phyloP scores from a whole-genome alignment of 2,329 filamentous ascomycete species.

The Hypoxylon sp. region DNA sequence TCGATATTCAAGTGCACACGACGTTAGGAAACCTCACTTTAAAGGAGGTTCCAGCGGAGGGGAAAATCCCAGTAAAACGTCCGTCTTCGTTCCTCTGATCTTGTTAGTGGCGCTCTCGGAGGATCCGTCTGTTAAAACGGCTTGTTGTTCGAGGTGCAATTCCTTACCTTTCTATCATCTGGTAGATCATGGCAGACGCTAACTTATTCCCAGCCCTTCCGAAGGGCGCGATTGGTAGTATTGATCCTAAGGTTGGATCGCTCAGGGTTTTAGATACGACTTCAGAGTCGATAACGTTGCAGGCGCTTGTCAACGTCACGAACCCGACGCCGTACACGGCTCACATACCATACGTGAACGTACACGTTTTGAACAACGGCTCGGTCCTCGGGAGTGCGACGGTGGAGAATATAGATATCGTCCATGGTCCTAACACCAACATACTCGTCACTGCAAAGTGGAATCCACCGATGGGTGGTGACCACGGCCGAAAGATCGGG shows the following conservation, averaged over 20 bases:
- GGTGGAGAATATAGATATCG: constrained; percentile 73
- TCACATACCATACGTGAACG: constrained; percentile 82
- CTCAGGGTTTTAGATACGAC: constrained; percentile 82
- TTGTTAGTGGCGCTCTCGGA: constrained; percentile 57
- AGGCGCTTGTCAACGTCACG: constrained; percentile 83
- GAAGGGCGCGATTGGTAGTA: constrained; percentile 63
- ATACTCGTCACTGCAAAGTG: constrained; percentile 78
- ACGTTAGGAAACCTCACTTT: constrained; percentile 85
- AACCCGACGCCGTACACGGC: constrained; percentile 93
- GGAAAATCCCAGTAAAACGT: constrained; percentile 93
- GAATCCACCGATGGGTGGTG: constrained; percentile 78
- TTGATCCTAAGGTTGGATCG: constrained; percentile 76
- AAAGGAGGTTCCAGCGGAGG: constrained; percentile 87
- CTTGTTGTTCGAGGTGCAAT: constrained; percentile 41
- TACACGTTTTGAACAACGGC: constrained; percentile 81
- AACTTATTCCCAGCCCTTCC: constrained; percentile 68
- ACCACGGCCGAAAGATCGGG: constrained; percentile 73
- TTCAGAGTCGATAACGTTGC: constrained; percentile 76
- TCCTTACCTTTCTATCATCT: constrained; percentile 42
- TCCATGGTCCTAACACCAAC: constrained; percentile 79
- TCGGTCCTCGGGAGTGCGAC: constrained; percentile 82
- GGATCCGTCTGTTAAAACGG: constrained; percentile 46
- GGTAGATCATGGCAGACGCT: constrained; percentile 49
- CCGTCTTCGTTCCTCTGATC: constrained; percentile 73
- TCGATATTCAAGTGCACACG: constrained; percentile 87